Conservation (phyloP, 257 asterid genomes). For the Paulownia fortunei region DNA sequence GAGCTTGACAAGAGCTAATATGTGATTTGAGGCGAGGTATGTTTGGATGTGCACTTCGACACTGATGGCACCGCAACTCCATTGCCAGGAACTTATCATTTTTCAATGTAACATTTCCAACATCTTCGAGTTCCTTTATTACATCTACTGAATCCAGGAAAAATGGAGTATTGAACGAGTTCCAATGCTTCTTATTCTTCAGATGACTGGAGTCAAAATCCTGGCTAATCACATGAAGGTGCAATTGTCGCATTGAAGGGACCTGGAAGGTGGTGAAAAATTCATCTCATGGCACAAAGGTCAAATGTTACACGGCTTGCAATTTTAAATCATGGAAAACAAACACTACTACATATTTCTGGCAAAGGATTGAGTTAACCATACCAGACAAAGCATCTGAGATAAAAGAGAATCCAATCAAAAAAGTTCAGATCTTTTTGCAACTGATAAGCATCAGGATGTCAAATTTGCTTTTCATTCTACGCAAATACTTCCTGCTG, state of each 20-base stretch:
- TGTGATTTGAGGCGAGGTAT: constrained; percentile 82
- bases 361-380: neutral
- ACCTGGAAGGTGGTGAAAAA: constrained; percentile 45
- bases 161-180: constrained; percentile 79
- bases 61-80: constrained; percentile 88
- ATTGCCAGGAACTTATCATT: constrained; percentile 45
- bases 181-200: constrained; percentile 95
- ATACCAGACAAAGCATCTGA: neutral
- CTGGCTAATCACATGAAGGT: constrained; percentile 94
- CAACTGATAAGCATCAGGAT: no score
- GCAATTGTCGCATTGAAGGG: constrained; percentile 93
- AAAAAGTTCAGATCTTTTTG: neutral
- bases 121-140: constrained; percentile 62
- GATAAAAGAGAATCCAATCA: neutral
- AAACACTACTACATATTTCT: neutral
- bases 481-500: no score
- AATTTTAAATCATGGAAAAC: neutral
- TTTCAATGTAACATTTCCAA: constrained; percentile 46
- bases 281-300: neutral
- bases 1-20: constrained; percentile 62
- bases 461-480: neutral
- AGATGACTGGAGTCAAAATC: constrained; percentile 80
- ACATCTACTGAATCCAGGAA: constrained; percentile 86
- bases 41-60: constrained; percentile 88
- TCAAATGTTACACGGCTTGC: neutral